Conservation (phyloP, 1,284 basidiomycete genomes). For the Xerocomus minutiporus region DNA sequence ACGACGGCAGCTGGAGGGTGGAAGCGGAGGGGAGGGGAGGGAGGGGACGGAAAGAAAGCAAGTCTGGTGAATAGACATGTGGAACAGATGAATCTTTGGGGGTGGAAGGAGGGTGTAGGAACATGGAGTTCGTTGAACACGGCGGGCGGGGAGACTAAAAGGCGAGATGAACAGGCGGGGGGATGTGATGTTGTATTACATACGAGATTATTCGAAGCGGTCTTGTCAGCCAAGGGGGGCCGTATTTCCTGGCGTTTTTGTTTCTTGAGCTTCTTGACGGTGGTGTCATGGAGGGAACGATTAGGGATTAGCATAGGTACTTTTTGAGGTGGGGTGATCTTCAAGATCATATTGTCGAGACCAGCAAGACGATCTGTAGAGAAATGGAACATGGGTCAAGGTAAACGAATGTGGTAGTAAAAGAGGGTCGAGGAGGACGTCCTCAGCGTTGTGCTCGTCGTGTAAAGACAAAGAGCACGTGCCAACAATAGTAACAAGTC, state of each 20-base stretch:
- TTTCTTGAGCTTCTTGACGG: slow-evolving; percentile 23
- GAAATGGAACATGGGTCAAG: slow-evolving; percentile 32
- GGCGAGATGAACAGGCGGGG: slow-evolving; percentile 11
- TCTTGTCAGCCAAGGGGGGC: slow-evolving; percentile 27
- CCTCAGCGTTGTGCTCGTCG: slow-evolving; percentile 13
- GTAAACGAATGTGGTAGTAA: slow-evolving; percentile 7
- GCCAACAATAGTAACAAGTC: slow-evolving; percentile 5
- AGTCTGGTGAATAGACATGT: slow-evolving; percentile 13
- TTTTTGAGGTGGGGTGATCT: slow-evolving; percentile 30
- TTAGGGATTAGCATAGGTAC: slow-evolving; percentile 28
- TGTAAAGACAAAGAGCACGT: slow-evolving; percentile 9
- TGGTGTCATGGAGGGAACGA: slow-evolving; percentile 16
- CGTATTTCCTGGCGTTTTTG: slow-evolving; percentile 21
- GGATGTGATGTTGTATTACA: slow-evolving; percentile 22
- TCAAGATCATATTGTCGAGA: slow-evolving; percentile 38
- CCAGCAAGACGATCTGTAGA: slow-evolving; percentile 40
- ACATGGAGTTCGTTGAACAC: slow-evolving; percentile 17
- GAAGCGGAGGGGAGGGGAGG: slow-evolving; percentile 36
- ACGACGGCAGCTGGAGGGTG: slow-evolving; percentile 37
- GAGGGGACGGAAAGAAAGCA: slow-evolving; percentile 27
- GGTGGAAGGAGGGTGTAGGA: slow-evolving; percentile 12
- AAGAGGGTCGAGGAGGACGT: background rate
- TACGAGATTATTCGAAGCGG: slow-evolving; percentile 27
- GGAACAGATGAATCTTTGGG: too few species aligned
- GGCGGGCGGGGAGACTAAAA: slow-evolving; percentile 16